Evolutionary conservation across 305 asterid genomes (phyloP), one percentile per base, ranked within the genome.

Genomic region (Fraxinus greggii): DNA sequence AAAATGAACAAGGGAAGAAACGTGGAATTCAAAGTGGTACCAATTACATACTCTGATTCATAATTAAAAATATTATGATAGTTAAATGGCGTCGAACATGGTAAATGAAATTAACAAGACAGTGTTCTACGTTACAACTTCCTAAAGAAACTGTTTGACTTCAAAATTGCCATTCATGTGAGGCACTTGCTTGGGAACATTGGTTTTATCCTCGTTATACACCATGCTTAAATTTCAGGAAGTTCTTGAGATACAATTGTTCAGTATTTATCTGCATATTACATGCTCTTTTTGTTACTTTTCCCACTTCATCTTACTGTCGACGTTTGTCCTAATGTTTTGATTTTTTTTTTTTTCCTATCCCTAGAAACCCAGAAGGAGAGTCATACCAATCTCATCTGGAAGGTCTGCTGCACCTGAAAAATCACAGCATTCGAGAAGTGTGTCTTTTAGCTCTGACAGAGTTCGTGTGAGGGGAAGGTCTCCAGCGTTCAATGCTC

Each of bases 401-500:
- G 95, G 97, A 79, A 89, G 99, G 82, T 88, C 98, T 24, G 85
- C 91, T 24, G 91, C 92, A 40, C 91, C 94, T 9, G 99, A 95
- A 79, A 93, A 95, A 86, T 17, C 97, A 13, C 97, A 95, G 77
- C 97, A 98, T 45, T 97, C 99, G 10, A 89, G 99, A 93, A 97
- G 98, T 78, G 86, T 95, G 84, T 95, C 97, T 19, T 91, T 92
- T 86, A 91, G 93, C 85, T 90, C 95, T 0, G 99, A 95, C 13
- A 87, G 95, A 85, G 92, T 85, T 86, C 98, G 98, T 83, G 97
- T 92, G 72, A 93, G 99, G 85, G 99, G 99, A 85, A 88, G 94
- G 78, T 97, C 99, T 54, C 99, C 99, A 24, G 99, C 99, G 32
- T 97, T 97, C 92, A 95, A 91, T 75, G 98, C 98, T 77, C 86